A percentile compares a stretch with the other conserved stretches of the same genome.
These are phyloP conservation scores for Auricularia cornea DNA, from an alignment of 768 basidiomycete species.

Conservation along the genomic window DNA sequence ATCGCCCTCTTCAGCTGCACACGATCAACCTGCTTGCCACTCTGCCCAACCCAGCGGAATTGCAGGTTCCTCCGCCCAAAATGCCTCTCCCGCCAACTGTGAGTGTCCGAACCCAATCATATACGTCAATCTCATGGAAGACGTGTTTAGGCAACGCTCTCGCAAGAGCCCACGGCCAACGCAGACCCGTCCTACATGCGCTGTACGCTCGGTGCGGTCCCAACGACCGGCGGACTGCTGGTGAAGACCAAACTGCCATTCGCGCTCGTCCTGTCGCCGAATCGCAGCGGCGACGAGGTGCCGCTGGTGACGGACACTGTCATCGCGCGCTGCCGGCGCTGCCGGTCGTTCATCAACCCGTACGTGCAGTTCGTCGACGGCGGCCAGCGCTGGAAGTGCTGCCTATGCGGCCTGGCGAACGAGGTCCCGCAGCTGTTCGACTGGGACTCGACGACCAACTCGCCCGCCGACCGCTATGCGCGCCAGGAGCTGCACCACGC, in stretches of 20 bases:
- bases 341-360: conserved; percentile 95
- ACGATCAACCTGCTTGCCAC: conserved; percentile 90
- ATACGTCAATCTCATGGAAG: too few species aligned
- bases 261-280: conserved; percentile 82
- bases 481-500: conserved; percentile 89
- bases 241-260: conserved; percentile 88
- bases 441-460: conserved; percentile 90
- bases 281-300: conserved; percentile 77
- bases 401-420: conserved; percentile 97
- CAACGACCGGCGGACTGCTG: conserved; percentile 79
- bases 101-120: too few species aligned
- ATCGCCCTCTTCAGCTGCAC: conserved; percentile 69
- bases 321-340: conserved; percentile 91
- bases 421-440: conserved; percentile 98
- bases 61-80: conserved; percentile 76
- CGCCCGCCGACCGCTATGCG: conserved; percentile 91
- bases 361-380: conserved; percentile 97
- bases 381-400: conserved; percentile 97
- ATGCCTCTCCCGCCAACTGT: conserved; percentile 76
- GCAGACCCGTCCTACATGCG: conserved; percentile 90
- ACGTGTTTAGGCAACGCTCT: too few species aligned
- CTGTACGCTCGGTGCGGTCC: conserved; percentile 82
- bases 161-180: conserved; percentile 52
- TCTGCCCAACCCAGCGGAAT: conserved; percentile 83
- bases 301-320: conserved; percentile 88